Base-by-base conservation (phyloP, 2,329 filamentous ascomycete genomes). In the Aspergillus fumigatus region DNA sequence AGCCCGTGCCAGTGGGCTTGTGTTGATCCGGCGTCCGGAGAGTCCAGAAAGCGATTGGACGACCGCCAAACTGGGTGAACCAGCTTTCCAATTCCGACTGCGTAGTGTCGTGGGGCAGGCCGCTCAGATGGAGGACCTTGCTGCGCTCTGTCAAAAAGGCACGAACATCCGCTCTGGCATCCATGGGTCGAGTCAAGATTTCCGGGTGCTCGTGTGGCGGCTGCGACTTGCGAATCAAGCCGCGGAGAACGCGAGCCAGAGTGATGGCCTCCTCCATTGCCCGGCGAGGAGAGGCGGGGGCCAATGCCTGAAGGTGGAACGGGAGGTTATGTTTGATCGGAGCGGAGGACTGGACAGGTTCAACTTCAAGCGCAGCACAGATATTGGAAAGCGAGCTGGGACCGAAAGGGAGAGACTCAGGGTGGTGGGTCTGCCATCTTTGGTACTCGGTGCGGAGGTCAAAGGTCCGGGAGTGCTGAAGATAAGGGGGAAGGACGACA, bases 321-420 rank as follows among this genome's bases (percentile, higher is more conserved):
- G 94, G 94, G 41, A 99, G 83, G 73, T 97, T 97, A 75, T 97
- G 94, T 78, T 97, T 99, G 79, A 99, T 97, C 48, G 94, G 94
- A 55, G 94, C 93, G 70, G 92, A 97, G 10, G 92, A 93, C 77
- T 97, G 92, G 40, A 99, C 92, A 55, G 95, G 92, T 77, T 99
- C 94, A 50, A 99, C 94, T 78, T 99, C 94, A 53, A 99, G 87
- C 54, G 94, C 94, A 62, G 94, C 94, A 79, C 94, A 99, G 74
- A 99, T 99, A 77, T 97, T 97, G 67, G 92, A 88, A 63, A 99
- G 83, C 74, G 94, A 95, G 57, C 91, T 96, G 51, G 94, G 93
- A 19, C 93, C 94, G 71, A 97, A 99, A 2, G 94, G 93, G 54
- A 99, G 84, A 56, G 93, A 97, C 79, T 99, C 94, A 41, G 94